Evolutionary conservation across 768 basidiomycete species (phyloP), one percentile per base, ranked within the genome.

Genomic region (Lactarius vividus): DNA sequence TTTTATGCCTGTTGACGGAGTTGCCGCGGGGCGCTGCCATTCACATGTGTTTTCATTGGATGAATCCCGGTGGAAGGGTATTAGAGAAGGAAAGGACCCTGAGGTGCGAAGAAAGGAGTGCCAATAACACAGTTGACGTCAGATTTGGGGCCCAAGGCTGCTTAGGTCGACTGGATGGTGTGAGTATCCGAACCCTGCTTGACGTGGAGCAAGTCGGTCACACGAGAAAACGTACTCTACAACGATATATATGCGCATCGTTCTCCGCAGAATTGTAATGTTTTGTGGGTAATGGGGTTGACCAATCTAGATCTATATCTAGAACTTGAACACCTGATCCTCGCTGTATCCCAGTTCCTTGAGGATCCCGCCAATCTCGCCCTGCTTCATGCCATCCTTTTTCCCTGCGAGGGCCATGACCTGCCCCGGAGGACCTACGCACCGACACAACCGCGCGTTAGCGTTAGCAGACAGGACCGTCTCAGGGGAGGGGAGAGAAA

Each of bases 361-460:
- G 57, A 98, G 82, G n/a, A 89, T 78, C 53, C 96, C 95, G 18
- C 82, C 83, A 23, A 97, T 73, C 66, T 85, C 84, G 29, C 95
- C 96, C 76, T 97, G 95, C 77, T 91, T 86, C 80, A 83, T 85
- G 18, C 93, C 92, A 4, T 85, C 88, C 79, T 98, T 98, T 75
- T 89, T 86, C 20, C 97, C 97, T 59, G 92, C 87, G 65, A 98
- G 71, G 2, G 93, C 85, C n/a, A 82, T 82, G n/a, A 98, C 90
- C 75, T 97, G 95, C 5, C 84, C 85, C 15, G 95, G 96, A 15
- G 93, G 93, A 8, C 92, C 89, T 88, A 64, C 26, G n/a, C 31
- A 46, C 7, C 13, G 4, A 61, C 16, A 28, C 1, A 8, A 23
- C 16, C 3, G 23, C 33, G n/a, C n/a, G n/a, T n/a, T n/a, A 54